A percentile compares a stretch with the other conserved stretches of the same genome.
These are phyloP conservation scores for Posidonia oceanica DNA, from an alignment of 116 monocot species.

Conservation along the genomic window DNA sequence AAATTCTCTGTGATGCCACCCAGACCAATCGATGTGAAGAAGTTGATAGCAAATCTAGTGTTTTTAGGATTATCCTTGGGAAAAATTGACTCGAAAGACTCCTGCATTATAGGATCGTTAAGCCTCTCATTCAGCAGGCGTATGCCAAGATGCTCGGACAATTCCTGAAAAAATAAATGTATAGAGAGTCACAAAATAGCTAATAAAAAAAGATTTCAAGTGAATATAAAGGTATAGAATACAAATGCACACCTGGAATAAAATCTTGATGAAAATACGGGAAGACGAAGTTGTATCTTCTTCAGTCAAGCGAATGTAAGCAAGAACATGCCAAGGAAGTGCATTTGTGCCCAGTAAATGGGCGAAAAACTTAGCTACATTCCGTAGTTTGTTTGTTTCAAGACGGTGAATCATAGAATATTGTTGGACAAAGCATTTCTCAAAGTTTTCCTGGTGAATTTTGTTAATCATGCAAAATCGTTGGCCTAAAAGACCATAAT, in stretches of 20 bases:
- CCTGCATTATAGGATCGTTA: constrained; percentile 75
- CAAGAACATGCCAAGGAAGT: constrained; percentile 88
- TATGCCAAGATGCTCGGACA: constrained; percentile 92
- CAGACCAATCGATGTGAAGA: constrained; percentile 92
- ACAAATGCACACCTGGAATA: constrained; percentile 64
- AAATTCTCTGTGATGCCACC: constrained; percentile 93
- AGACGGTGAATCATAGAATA: constrained; percentile 97
- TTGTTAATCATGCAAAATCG: constrained; percentile 95
- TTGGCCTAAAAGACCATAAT: constrained; percentile 89
- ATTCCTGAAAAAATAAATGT: constrained; percentile 37
- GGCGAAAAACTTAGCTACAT: constrained; percentile 96
- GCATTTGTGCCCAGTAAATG: constrained; percentile 86
- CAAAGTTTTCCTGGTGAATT: constrained; percentile 86
- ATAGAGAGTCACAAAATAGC: not conserved
- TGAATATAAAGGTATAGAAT: not conserved
- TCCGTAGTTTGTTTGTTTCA: constrained; percentile 86
- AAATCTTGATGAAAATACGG: constrained; percentile 91
- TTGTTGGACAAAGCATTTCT: constrained; percentile 91
- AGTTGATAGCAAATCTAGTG: constrained; percentile 83
- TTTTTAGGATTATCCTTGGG: constrained; percentile 95
- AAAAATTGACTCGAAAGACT: constrained; percentile 83
- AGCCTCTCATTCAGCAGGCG: constrained; percentile 80
- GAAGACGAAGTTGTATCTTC: constrained; percentile 97
- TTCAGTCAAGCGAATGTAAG: constrained; percentile 81
- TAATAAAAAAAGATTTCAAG: not conserved